phyloP scores from a whole-genome alignment of 2,329 filamentous ascomycete genomes.

The Sporothrix luriei region DNA sequence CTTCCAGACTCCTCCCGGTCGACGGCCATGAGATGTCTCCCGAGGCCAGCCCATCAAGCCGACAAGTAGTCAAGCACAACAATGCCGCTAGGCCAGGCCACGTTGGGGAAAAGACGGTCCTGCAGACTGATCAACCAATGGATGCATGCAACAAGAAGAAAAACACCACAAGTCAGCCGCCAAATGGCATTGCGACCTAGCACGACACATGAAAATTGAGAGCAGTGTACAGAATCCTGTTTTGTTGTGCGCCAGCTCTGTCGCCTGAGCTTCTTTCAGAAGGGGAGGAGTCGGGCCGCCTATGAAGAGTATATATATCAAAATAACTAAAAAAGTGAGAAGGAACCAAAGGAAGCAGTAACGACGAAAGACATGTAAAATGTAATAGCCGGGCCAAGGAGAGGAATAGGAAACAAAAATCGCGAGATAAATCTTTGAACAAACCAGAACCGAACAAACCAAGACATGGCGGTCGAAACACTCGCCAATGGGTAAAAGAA shows the following conservation, averaged over 20 bases:
- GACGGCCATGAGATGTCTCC: neutral
- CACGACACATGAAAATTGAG: slow-evolving; percentile 20
- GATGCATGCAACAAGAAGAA: neutral
- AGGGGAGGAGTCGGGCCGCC: slow-evolving; percentile 33
- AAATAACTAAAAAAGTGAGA: slow-evolving; percentile 24
- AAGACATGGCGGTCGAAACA: slow-evolving; percentile 35
- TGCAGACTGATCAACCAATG: slow-evolving; percentile 5
- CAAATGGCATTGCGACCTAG: slow-evolving; percentile 20
- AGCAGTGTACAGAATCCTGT: slow-evolving; percentile 35
- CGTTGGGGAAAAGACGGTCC: neutral
- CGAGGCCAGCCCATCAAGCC: neutral
- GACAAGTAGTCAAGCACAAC: neutral
- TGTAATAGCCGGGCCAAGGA: slow-evolving; percentile 1
- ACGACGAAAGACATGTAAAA: slow-evolving; percentile 16
- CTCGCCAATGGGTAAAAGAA: slow-evolving; percentile 32
- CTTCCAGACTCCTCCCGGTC: neutral
- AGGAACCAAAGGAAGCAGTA: slow-evolving; percentile 22
- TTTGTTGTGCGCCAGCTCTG: slow-evolving; percentile 33
- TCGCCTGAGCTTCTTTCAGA: slow-evolving; percentile 34
- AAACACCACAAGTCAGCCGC: slow-evolving; percentile 3
- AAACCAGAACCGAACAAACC: slow-evolving; percentile 36
- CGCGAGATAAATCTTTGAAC: slow-evolving; percentile 29
- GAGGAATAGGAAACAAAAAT: neutral
- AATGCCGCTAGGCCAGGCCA: neutral
- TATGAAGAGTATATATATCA: slow-evolving; percentile 38